Evolutionary conservation across 257 asterid species (phyloP).

Genomic region (Galeopsis tetrahit): DNA sequence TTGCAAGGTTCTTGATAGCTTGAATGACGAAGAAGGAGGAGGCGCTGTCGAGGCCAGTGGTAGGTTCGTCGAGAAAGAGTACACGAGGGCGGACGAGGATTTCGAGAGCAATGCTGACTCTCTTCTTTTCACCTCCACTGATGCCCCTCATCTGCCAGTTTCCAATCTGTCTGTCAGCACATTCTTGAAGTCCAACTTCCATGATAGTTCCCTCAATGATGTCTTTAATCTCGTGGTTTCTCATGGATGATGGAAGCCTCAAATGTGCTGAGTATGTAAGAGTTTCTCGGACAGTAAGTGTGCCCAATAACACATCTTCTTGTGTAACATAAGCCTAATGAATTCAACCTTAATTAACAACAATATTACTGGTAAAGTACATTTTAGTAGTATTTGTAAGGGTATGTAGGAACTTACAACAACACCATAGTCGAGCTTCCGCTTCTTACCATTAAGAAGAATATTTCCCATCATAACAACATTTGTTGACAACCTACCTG

Average conservation of each 20-base stretch:
- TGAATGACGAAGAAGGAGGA: conserved; percentile 90
- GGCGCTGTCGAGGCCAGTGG: conserved; percentile 96
- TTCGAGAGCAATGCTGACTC: conserved; percentile 91
- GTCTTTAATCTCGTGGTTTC: conserved; percentile 52
- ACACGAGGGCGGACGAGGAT: conserved; percentile 81
- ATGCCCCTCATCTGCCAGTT: conserved; percentile 92
- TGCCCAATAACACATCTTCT: conserved; percentile 86
- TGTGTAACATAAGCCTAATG: conserved; percentile 93
- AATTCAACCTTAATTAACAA: neutral
- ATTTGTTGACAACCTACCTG: conserved; percentile 89
- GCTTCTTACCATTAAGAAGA: conserved; percentile 89
- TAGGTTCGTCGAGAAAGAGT: conserved; percentile 92
- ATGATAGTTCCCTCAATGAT: conserved; percentile 71
- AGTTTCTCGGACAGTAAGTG: conserved; percentile 88
- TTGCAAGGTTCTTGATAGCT: conserved; percentile 79
- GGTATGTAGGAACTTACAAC: conserved; percentile 59
- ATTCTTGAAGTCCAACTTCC: conserved; percentile 92
- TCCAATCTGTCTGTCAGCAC: conserved; percentile 76
- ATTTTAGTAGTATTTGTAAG: too few relatives aligned
- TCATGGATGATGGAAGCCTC: conserved; percentile 74
- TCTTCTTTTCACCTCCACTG: conserved; percentile 93
- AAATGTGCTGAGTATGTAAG: conserved; percentile 79
- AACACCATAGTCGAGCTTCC: conserved; percentile 72
- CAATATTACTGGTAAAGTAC: too few relatives aligned
- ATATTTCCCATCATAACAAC: conserved; percentile 87